Evolutionary conservation across 2,329 filamentous ascomycete genomes (phyloP).

Genomic region (Botrytis deweyae): DNA sequence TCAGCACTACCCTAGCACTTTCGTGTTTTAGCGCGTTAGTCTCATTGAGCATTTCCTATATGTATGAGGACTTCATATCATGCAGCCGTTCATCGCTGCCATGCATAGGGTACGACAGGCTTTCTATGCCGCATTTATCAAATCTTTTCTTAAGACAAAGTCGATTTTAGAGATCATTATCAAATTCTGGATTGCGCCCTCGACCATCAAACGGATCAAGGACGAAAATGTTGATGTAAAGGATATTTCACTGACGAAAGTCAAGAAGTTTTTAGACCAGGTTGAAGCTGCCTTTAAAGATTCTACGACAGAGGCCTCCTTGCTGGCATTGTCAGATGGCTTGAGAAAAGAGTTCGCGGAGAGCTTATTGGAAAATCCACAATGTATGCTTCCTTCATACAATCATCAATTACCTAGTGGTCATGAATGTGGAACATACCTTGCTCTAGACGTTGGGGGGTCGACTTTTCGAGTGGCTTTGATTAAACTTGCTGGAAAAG

Average conservation of each 20-base stretch:
- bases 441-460: constrained; percentile 67
- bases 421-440: constrained; percentile 56
- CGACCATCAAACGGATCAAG: constrained; percentile 30
- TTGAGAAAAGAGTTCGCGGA: constrained; percentile 57
- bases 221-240: constrained; percentile 28
- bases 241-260: constrained; percentile 26
- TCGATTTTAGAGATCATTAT: constrained; percentile 58
- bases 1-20: constrained; percentile 23
- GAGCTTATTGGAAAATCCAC: constrained; percentile 51
- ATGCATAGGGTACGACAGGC: constrained; percentile 58
- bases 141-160: constrained; percentile 58
- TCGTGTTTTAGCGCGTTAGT: constrained; percentile 20
- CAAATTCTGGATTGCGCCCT: constrained; percentile 52
- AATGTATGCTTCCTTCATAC: constrained; percentile 66
- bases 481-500: constrained; percentile 56
- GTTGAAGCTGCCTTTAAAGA: constrained; percentile 53
- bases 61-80: constrained; percentile 37
- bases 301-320: constrained; percentile 47
- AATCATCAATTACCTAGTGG: constrained; percentile 64
- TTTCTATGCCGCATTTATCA: constrained; percentile 54
- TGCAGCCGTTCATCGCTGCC: constrained; percentile 54
- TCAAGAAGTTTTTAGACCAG: constrained; percentile 53
- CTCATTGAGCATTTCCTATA: constrained; percentile 32
- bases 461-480: constrained; percentile 66
- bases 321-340: constrained; percentile 46